These are phyloP conservation scores for Sporothrix inflata DNA, from an alignment of 2,329 filamentous ascomycete genomes.

Conservation along the genomic window DNA sequence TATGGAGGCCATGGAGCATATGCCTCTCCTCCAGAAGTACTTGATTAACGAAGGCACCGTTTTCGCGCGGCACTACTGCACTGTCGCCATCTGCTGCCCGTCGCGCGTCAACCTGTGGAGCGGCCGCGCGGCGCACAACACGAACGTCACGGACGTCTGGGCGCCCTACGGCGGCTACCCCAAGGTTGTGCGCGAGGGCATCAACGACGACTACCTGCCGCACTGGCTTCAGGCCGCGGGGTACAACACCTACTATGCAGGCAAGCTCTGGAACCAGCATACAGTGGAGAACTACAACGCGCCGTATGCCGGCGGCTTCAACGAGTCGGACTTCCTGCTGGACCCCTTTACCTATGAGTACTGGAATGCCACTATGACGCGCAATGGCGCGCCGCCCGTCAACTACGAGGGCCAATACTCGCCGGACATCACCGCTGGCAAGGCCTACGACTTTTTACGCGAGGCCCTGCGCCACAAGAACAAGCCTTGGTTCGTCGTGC, in stretches of 20 bases:
- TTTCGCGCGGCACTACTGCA: neutral
- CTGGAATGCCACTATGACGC: constrained; percentile 61
- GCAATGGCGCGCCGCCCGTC: constrained; percentile 57
- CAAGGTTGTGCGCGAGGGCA: constrained; percentile 66
- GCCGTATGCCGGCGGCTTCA: constrained; percentile 62
- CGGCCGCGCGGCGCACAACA: constrained; percentile 65
- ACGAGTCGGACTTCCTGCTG: constrained; percentile 56
- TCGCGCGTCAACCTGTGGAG: constrained; percentile 68
- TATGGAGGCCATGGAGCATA: constrained; percentile 8
- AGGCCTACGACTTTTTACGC: constrained; percentile 46
- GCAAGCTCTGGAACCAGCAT: constrained; percentile 55
- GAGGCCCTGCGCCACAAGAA: constrained; percentile 56
- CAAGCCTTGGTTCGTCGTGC: constrained; percentile 66
- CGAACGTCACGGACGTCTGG: constrained; percentile 64
- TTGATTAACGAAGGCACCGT: neutral
- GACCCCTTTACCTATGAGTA: constrained; percentile 68
- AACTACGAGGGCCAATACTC: constrained; percentile 57
- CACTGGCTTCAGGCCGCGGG: too few relatives aligned
- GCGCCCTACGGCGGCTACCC: constrained; percentile 66
- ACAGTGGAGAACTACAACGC: constrained; percentile 62
- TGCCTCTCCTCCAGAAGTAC: constrained; percentile 4
- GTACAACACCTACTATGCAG: too few relatives aligned
- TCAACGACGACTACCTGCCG: constrained; percentile 62
- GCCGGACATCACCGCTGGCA: constrained; percentile 8
- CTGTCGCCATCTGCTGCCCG: constrained; percentile 64